These are phyloP conservation scores for Colletotrichum sansevieriae DNA, from an alignment of 2,329 filamentous ascomycete species.

Conservation along the genomic window DNA sequence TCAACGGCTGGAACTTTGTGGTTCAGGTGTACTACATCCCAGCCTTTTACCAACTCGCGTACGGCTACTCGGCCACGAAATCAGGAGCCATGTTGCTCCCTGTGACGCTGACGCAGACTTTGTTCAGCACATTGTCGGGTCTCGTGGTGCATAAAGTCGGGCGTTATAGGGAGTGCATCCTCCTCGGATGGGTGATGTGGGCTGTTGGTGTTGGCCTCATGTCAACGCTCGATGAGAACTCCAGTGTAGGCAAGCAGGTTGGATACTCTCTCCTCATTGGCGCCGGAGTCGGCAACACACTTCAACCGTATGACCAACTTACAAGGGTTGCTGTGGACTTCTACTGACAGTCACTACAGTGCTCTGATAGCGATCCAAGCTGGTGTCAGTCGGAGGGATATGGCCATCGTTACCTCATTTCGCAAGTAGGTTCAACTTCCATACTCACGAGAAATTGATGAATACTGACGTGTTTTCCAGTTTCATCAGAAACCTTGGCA, in stretches of 20 bases:
- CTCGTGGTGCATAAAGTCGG: slow-evolving; percentile 66
- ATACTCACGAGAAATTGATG: not conserved
- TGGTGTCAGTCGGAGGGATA: slow-evolving; percentile 63
- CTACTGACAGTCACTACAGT: slow-evolving; percentile 44
- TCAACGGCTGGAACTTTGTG: slow-evolving; percentile 71
- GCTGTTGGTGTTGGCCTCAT: slow-evolving; percentile 65
- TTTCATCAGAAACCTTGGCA: slow-evolving; percentile 56
- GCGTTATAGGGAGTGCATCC: slow-evolving; percentile 66
- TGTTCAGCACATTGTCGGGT: slow-evolving; percentile 63
- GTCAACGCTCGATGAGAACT: slow-evolving; percentile 62
- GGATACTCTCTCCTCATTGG: slow-evolving; percentile 67
- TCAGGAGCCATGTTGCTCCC: slow-evolving; percentile 58
- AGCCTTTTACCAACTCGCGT: slow-evolving; percentile 61
- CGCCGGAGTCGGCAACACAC: slow-evolving; percentile 64
- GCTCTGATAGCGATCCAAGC: slow-evolving; percentile 68
- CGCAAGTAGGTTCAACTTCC: slow-evolving; percentile 51
- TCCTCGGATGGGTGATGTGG: slow-evolving; percentile 66
- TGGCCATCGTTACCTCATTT: slow-evolving; percentile 60
- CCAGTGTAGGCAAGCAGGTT: slow-evolving; percentile 65
- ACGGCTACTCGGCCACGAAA: slow-evolving; percentile 57
- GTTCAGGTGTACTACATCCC: slow-evolving; percentile 66
- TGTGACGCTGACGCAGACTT: slow-evolving; percentile 58
- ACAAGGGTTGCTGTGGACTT: not conserved
- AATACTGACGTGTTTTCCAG: slow-evolving; percentile 41
- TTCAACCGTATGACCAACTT: slow-evolving; percentile 58